A percentile compares a stretch with the other conserved stretches of the same genome.
Evolutionary conservation across 2,329 filamentous ascomycete genomes (phyloP).

Genomic region (Phialocephala subalpina): DNA sequence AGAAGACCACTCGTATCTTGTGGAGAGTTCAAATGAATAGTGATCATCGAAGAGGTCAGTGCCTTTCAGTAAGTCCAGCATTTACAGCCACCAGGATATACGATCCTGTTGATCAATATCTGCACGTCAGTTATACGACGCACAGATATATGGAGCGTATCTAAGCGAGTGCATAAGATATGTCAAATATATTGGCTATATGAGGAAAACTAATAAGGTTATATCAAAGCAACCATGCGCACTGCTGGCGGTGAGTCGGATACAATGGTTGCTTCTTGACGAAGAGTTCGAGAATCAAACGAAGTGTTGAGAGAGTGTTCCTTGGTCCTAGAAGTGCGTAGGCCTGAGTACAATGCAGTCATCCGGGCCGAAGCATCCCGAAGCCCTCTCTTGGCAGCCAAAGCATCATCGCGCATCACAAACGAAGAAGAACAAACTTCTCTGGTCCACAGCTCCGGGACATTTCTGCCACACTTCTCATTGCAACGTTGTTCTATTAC

Average conservation of each 20-base stretch:
- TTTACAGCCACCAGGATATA: background rate
- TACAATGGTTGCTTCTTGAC: background rate
- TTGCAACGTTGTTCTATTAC: background rate
- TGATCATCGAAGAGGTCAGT: background rate
- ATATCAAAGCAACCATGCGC: background rate
- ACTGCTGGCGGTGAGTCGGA: background rate
- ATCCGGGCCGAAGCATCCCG: background rate
- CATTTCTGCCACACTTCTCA: background rate
- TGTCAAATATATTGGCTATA: too few relatives aligned
- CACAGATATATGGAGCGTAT: background rate
- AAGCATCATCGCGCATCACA: background rate
- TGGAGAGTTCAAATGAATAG: background rate
- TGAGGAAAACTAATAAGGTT: too few relatives aligned
- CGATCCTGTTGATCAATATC: background rate
- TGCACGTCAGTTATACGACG: background rate
- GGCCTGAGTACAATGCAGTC: background rate
- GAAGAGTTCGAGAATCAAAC: background rate
- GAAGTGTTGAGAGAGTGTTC: too few relatives aligned
- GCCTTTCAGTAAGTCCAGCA: background rate
- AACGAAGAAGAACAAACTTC: background rate
- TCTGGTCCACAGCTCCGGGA: background rate
- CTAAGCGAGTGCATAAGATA: too few relatives aligned
- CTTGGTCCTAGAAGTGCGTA: background rate
- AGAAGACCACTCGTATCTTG: background rate
- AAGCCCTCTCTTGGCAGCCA: background rate